phyloP scores from a whole-genome alignment of 768 basidiomycete genomes.

The Chiua virens region DNA sequence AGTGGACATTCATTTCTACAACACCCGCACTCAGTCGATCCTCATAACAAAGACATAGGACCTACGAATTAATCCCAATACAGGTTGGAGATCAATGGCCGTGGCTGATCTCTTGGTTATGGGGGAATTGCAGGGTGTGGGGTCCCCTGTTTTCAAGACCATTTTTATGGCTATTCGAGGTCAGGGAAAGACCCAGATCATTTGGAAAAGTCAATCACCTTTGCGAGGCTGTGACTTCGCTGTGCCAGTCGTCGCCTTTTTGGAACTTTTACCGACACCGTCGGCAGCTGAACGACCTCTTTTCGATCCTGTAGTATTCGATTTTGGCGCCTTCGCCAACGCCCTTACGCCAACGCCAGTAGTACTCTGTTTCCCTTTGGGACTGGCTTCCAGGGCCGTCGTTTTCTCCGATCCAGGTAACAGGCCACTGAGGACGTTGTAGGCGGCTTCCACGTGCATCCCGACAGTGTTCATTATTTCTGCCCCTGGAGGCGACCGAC shows the following conservation, averaged over 20 bases:
- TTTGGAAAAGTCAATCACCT: constrained; percentile 26
- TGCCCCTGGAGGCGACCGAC: constrained; percentile 37
- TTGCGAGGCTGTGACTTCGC: constrained; percentile 47
- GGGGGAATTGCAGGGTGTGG: not conserved
- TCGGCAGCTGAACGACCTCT: constrained; percentile 35
- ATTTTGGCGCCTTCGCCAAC: constrained; percentile 9
- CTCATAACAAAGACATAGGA: not conserved
- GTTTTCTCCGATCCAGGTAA: constrained; percentile 26
- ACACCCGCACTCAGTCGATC: not conserved
- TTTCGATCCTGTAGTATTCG: constrained; percentile 21
- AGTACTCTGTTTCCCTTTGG: constrained; percentile 24
- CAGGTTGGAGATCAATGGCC: constrained; percentile 27
- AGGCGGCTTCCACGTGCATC: constrained; percentile 55
- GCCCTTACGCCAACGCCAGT: constrained; percentile 15
- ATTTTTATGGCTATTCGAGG: constrained; percentile 5
- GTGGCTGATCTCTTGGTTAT: not conserved
- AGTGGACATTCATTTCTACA: constrained; percentile 53
- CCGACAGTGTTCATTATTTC: constrained; percentile 47
- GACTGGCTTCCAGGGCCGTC: constrained; percentile 9
- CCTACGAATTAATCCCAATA: constrained; percentile 58
- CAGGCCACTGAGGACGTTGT: constrained; percentile 43
- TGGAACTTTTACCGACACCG: constrained; percentile 2
- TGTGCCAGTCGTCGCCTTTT: constrained; percentile 25
- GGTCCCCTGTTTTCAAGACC: constrained; percentile 18
- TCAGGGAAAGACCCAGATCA: not conserved